Percentiles rank a stretch among this genome's conserved stretches.
phyloP scores from a whole-genome alignment of 192 early-diverging fungal genomes.

The Backusella luteola region DNA sequence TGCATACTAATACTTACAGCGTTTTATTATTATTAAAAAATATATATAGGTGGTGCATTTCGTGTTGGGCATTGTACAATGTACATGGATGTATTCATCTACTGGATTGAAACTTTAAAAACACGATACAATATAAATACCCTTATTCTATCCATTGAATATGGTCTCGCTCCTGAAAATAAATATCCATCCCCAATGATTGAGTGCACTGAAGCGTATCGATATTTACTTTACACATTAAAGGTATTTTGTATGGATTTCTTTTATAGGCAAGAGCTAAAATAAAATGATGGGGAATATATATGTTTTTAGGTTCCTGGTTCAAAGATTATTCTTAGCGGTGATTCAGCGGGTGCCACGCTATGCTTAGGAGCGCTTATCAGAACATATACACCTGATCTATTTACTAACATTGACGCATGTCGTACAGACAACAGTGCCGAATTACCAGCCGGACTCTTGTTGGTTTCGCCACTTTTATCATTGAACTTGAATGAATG shows the following conservation, averaged over 20 bases:
- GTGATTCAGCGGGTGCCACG: constrained; percentile 32
- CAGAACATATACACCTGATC: constrained; percentile 19
- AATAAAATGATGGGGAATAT: constrained; percentile 4
- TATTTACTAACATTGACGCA: background rate
- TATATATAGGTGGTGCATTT: constrained; percentile 32
- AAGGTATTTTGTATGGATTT: constrained; percentile 1
- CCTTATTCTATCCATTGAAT: constrained; percentile 30
- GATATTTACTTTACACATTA: constrained; percentile 20
- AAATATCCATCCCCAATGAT: constrained; percentile 27
- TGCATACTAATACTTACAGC: background rate
- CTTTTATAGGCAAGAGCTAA: background rate
- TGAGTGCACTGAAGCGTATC: constrained; percentile 22
- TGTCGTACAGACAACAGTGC: background rate
- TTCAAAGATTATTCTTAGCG: constrained; percentile 19
- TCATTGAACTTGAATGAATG: constrained; percentile 7
- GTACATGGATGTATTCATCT: constrained; percentile 26
- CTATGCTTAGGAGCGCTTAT: constrained; percentile 24
- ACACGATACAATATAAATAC: constrained; percentile 23
- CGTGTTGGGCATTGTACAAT: constrained; percentile 30
- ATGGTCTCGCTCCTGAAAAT: constrained; percentile 26
- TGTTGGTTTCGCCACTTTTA: constrained; percentile 29
- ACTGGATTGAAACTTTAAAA: constrained; percentile 30
- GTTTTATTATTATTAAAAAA: background rate
- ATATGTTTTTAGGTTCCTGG: constrained; percentile 6
- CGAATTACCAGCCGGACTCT: constrained; percentile 23